These are phyloP conservation scores for Bothriochloa decipiens DNA, from an alignment of 176 grass and related monocot species.

Conservation along the genomic window DNA sequence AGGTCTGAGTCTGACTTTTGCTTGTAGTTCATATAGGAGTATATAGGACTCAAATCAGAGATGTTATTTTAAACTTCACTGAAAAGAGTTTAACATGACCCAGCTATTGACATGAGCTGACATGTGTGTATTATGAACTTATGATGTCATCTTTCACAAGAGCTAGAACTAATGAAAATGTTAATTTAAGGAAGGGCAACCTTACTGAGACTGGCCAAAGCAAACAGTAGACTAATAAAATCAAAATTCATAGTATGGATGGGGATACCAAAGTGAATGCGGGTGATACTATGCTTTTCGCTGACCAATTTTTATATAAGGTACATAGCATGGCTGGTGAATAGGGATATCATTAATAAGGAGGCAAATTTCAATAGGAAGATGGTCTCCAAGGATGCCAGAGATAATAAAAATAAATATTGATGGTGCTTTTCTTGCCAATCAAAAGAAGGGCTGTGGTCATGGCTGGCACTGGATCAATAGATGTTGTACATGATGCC, in stretches of 20 bases:
- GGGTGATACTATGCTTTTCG: background rate
- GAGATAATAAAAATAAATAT: background rate
- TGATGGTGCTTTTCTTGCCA: background rate
- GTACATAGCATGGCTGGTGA: background rate
- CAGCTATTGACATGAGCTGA: constrained; percentile 28
- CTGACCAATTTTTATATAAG: background rate
- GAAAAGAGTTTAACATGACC: constrained; percentile 2
- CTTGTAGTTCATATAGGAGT: constrained; percentile 10
- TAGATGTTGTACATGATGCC: background rate
- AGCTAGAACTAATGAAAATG: background rate
- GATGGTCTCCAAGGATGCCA: background rate
- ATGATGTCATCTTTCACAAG: constrained; percentile 23
- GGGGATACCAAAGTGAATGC: background rate
- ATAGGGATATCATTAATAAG: background rate
- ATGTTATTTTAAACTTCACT: constrained; percentile 2
- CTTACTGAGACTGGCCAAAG: background rate
- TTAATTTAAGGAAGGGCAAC: constrained; percentile 1
- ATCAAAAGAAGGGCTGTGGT: background rate
- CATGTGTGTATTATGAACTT: background rate
- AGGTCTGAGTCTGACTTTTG: constrained; percentile 5
- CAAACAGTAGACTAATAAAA: constrained; percentile 1
- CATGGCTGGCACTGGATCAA: background rate
- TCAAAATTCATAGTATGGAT: background rate
- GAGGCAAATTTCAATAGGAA: background rate
- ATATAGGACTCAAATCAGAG: background rate